phyloP scores from a whole-genome alignment of 129 eudicot genomes.

The Arctium minus region DNA sequence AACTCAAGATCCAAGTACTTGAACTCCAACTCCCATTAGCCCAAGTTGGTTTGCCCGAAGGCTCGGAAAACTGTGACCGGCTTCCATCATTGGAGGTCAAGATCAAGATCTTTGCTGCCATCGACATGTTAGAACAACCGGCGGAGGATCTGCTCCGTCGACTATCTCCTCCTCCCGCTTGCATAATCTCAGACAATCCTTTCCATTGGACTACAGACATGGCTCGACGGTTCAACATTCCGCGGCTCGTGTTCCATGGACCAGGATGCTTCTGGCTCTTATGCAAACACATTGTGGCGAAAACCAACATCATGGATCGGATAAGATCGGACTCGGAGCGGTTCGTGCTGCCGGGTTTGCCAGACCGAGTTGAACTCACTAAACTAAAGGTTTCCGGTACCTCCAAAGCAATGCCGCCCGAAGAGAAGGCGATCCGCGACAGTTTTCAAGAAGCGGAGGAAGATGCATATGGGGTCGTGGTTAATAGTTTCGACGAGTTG shows the following conservation, averaged over 20 bases:
- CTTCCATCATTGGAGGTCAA: constrained; percentile 1
- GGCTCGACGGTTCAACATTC: too few relatives aligned
- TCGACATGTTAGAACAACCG: constrained; percentile 18
- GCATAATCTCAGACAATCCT: too few relatives aligned
- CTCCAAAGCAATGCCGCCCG: not conserved
- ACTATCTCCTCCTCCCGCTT: constrained; percentile 26
- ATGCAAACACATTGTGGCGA: too few relatives aligned
- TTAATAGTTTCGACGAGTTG: too few relatives aligned
- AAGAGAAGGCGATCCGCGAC: not conserved
- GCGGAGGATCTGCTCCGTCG: constrained; percentile 18
- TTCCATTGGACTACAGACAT: too few relatives aligned
- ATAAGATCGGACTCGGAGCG: constrained; percentile 18
- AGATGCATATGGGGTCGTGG: constrained; percentile 34
- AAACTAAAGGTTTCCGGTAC: constrained; percentile 16
- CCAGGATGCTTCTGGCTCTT: too few relatives aligned
- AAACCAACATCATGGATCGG: not conserved
- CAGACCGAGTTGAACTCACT: constrained; percentile 25
- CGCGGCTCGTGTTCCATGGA: too few relatives aligned
- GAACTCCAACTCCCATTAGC: constrained; percentile 26
- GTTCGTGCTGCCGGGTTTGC: constrained; percentile 42
- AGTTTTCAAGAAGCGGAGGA: constrained; percentile 5
- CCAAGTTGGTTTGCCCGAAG: constrained; percentile 38
- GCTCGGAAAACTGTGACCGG: constrained; percentile 41
- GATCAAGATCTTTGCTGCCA: constrained; percentile 21
- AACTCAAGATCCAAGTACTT: constrained; percentile 22